A percentile compares a stretch with the other conserved stretches of the same genome.
phyloP scores from a whole-genome alignment of 306 rosid genomes.

The Glycyrrhiza uralensis region DNA sequence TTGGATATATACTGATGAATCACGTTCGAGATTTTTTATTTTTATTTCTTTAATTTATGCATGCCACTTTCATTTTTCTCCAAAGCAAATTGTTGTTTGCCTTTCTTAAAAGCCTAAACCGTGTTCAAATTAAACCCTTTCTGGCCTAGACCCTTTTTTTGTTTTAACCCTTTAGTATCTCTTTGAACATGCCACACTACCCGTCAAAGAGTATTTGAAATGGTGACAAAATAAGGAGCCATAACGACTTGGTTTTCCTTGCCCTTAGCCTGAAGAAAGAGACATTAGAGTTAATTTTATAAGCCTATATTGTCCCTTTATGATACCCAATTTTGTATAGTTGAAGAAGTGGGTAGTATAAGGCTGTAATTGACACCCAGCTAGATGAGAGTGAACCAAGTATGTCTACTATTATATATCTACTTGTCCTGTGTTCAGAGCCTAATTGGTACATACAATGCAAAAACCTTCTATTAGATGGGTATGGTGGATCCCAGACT shows the following conservation, averaged over 20 bases:
- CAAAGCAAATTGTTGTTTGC: slow-evolving; percentile 34
- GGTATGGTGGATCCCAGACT: neutral
- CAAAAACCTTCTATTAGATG: neutral
- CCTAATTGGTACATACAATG: slow-evolving; percentile 1
- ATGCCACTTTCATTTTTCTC: no score
- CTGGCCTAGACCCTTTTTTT: slow-evolving; percentile 28
- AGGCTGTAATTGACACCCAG: neutral
- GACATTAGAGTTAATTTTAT: neutral
- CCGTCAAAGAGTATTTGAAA: slow-evolving; percentile 23
- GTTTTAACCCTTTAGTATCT: slow-evolving; percentile 22
- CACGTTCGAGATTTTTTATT: neutral
- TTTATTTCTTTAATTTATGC: slow-evolving; percentile 33
- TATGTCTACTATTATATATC: neutral
- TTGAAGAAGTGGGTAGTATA: neutral
- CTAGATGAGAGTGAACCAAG: slow-evolving; percentile 16
- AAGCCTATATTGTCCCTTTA: neutral
- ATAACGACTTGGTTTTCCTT: slow-evolving; percentile 17
- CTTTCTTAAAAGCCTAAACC: slow-evolving; percentile 51
- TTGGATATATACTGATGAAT: slow-evolving; percentile 28
- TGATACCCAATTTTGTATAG: neutral
- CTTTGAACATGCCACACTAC: slow-evolving; percentile 29
- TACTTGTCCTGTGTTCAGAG: neutral
- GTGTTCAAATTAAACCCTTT: slow-evolving; percentile 25
- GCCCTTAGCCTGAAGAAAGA: slow-evolving; percentile 18
- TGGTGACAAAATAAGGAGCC: slow-evolving; percentile 12